Evolutionary conservation across 345 rosid genomes (phyloP).

Genomic region (Turnera subulata): DNA sequence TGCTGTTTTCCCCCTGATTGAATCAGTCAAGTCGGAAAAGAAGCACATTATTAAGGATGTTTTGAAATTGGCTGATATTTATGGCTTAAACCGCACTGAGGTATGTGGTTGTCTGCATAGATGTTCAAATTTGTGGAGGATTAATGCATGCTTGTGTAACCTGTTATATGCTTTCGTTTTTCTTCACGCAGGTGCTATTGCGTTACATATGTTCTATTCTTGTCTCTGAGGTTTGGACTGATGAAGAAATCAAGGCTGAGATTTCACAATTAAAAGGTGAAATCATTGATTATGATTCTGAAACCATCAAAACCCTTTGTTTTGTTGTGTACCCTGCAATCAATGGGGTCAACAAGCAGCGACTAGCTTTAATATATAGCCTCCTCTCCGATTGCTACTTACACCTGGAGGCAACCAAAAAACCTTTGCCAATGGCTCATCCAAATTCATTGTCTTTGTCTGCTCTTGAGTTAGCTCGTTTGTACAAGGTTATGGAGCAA

Average conservation of each 20-base stretch:
- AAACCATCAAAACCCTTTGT: constrained; percentile 57
- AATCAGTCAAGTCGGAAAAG: constrained; percentile 69
- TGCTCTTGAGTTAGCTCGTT: constrained; percentile 34
- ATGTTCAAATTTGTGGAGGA: constrained; percentile 7
- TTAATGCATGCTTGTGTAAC: neutral
- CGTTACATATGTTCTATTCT: constrained; percentile 59
- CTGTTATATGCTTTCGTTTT: neutral
- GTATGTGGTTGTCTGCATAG: constrained; percentile 32
- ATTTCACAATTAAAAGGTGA: constrained; percentile 61
- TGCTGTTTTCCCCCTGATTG: constrained; percentile 56
- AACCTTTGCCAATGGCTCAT: constrained; percentile 25
- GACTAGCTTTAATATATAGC: constrained; percentile 66
- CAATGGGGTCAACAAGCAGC: constrained; percentile 77
- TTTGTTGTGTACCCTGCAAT: constrained; percentile 64
- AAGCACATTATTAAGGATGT: constrained; percentile 62
- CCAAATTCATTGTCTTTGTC: constrained; percentile 30
- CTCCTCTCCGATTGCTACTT: constrained; percentile 76
- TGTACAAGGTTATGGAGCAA: constrained; percentile 56
- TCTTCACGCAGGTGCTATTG: constrained; percentile 54
- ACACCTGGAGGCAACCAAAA: constrained; percentile 48
- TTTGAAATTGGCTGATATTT: constrained; percentile 54
- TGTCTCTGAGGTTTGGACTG: constrained; percentile 72
- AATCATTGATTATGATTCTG: constrained; percentile 51
- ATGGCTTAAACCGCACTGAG: constrained; percentile 60
- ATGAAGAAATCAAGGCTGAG: constrained; percentile 72